Percentiles rank a stretch among this genome's conserved stretches.
These are phyloP conservation scores for Quercus agrifolia DNA, from an alignment of 306 rosid species.

Conservation along the genomic window DNA sequence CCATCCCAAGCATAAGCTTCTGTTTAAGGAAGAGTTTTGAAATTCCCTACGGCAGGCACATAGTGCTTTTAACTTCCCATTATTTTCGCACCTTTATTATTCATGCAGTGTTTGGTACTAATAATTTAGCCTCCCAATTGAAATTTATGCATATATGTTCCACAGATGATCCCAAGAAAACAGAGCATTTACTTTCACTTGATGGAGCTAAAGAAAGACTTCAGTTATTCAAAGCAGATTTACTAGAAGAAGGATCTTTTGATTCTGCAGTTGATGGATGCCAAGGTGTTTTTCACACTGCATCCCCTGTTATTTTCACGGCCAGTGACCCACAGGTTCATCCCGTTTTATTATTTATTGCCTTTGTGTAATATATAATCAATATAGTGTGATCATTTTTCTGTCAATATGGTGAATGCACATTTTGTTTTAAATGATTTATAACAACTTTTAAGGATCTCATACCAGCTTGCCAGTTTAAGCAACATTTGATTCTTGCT, in stretches of 20 bases:
- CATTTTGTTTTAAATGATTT: too few species aligned
- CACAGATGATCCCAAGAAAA: constrained; percentile 26
- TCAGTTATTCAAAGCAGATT: constrained; percentile 27
- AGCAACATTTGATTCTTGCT: neutral
- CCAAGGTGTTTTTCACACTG: constrained; percentile 34
- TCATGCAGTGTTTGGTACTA: neutral
- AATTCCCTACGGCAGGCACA: too few species aligned
- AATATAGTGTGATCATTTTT: neutral
- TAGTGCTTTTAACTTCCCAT: too few species aligned
- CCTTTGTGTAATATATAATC: neutral
- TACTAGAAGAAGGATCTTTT: constrained; percentile 29
- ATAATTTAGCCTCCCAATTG: neutral
- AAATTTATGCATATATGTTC: neutral
- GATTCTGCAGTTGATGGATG: constrained; percentile 30
- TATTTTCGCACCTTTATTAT: too few species aligned
- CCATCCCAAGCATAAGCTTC: too few species aligned
- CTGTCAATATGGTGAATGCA: too few species aligned
- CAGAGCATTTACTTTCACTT: constrained; percentile 22
- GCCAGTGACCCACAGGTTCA: constrained; percentile 29
- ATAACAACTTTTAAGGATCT: too few species aligned
- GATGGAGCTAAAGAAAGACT: constrained; percentile 37
- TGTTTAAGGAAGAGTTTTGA: too few species aligned
- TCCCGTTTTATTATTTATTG: neutral
- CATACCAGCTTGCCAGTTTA: too few species aligned
- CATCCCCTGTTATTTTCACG: constrained; percentile 19